Base-by-base conservation (phyloP, 2,329 filamentous ascomycete species). In the Podosphaera xanthii region DNA sequence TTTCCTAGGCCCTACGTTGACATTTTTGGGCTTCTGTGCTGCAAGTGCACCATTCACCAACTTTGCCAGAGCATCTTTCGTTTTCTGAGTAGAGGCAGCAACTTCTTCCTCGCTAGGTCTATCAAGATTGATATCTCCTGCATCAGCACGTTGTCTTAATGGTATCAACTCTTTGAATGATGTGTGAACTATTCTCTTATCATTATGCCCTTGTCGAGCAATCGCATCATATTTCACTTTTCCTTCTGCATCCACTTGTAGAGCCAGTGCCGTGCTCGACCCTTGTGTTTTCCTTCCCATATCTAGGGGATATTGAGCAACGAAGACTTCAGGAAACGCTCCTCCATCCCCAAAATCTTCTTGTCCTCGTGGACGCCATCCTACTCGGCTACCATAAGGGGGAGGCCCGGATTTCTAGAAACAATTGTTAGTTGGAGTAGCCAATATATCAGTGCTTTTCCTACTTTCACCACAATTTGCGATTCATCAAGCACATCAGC, bases 81-180 rank as follows among this genome's bases (percentile, higher is more conserved):
- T 98, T 71, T 84, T 83, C 70, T 95, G 87, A 61, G 90, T 87
- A 61, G 89, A 89, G 46, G 80, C 87, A 59, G 81, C 79, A 1
- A 97, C 87, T 67, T 92, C 80, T 66, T 96, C 89, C 70, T 87
- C 80, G 64, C 82, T 87, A 0, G 92, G 92, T 62, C 89, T 78
- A 62, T 87, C 85, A 53, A 98, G 74, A 59, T 89, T 87, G 64
- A 98, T 81, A 69, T 97, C 89, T 61, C 92, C 92, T 42, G 88
- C 87, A 72, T 97, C 86, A 62, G 92, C 92, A 64, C 88, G 84
- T 71, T 97, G 90, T 61, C 92, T 81, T 61, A 98, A 77, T 5
- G 92, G 92, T 62, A 98, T 98, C 57, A 98, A 75, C 67, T 97
- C 92, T 70, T 95, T 96, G 75, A 98, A 98, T 7, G 87, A 94